A percentile compares a stretch with the other conserved stretches of the same genome.
phyloP scores from a whole-genome alignment of 805 yeast species.

The Starmerella tilneyi region DNA sequence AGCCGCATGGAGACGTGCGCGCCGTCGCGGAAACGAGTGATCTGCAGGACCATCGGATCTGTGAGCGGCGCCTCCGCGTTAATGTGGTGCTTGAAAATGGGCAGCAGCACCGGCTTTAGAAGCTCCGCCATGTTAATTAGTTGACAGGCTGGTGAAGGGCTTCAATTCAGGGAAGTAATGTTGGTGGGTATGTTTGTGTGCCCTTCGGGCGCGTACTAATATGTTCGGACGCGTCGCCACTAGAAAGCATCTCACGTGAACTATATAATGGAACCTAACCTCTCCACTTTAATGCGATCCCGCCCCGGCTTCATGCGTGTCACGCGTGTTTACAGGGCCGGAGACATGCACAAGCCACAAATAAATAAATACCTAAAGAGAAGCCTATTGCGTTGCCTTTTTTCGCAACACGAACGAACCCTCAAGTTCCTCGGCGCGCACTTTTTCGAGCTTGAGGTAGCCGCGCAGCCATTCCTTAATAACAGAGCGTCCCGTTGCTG shows the following conservation, averaged over 20 bases:
- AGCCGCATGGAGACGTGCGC: conserved; percentile 7
- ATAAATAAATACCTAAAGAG: too few relatives aligned
- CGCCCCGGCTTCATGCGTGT: not conserved
- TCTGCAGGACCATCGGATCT: conserved; percentile 15
- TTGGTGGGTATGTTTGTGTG: not conserved
- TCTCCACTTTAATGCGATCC: not conserved
- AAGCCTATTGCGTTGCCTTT: too few relatives aligned
- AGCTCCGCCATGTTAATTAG: conserved; percentile 9
- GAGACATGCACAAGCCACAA: too few relatives aligned
- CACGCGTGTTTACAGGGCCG: too few relatives aligned
- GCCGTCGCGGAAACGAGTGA: conserved; percentile 10
- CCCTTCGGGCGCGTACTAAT: not conserved
- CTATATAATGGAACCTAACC: too few relatives aligned
- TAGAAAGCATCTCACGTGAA: too few relatives aligned
- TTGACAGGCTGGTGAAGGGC: not conserved
- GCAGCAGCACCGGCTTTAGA: conserved; percentile 12
- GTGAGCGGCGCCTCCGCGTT: conserved; percentile 3
- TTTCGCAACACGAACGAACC: conserved; percentile 17
- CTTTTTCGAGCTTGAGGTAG: conserved; percentile 8
- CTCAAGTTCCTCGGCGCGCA: conserved; percentile 11
- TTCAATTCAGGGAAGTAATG: not conserved
- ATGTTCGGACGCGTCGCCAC: conserved; percentile 1
- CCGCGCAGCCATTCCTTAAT: conserved; percentile 18
- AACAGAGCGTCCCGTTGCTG: conserved; percentile 13
- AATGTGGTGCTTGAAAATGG: conserved; percentile 1